Percentiles rank a stretch among this genome's conserved stretches.
phyloP scores from a whole-genome alignment of 352 stramenopile genomes.

The Phytophthora aleatoria region DNA sequence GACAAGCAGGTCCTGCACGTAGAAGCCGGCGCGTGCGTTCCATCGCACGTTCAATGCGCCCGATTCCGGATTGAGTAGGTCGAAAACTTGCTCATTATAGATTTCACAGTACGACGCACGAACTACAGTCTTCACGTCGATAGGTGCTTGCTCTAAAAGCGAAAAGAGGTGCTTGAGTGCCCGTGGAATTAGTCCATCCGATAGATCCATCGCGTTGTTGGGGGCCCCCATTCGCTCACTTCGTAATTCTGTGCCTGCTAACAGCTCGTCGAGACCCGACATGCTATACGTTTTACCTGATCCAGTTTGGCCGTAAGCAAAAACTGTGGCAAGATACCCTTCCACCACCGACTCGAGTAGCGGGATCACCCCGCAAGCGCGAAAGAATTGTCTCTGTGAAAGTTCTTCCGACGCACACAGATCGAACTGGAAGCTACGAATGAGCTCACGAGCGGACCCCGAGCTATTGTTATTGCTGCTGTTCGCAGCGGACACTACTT shows the following conservation, averaged over 20 bases:
- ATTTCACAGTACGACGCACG: slow-evolving; percentile 83
- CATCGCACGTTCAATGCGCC: slow-evolving; percentile 71
- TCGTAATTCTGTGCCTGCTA: slow-evolving; percentile 27
- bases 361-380: slow-evolving; percentile 54
- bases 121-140: slow-evolving; percentile 63
- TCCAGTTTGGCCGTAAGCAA: slow-evolving; percentile 71
- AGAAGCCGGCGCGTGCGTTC: slow-evolving; percentile 78
- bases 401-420: slow-evolving; percentile 68
- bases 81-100: slow-evolving; percentile 87
- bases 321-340: slow-evolving; percentile 73
- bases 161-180: slow-evolving; percentile 74
- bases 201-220: slow-evolving; percentile 35
- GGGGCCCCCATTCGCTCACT: slow-evolving; percentile 20
- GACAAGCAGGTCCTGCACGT: slow-evolving; percentile 78
- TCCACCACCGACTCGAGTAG: slow-evolving; percentile 73
- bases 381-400: slow-evolving; percentile 70
- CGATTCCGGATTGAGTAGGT: slow-evolving; percentile 71
- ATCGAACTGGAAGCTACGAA: slow-evolving; percentile 82
- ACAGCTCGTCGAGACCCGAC: slow-evolving; percentile 74
- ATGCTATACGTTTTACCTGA: slow-evolving; percentile 83
- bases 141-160: slow-evolving; percentile 48
- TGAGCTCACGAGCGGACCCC: slow-evolving; percentile 49
- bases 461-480: slow-evolving; percentile 18
- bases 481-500: slow-evolving; percentile 53
- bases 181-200: slow-evolving; percentile 72